Base-by-base conservation (phyloP, 2,329 filamentous ascomycete genomes). In the Colletotrichum agaves region DNA sequence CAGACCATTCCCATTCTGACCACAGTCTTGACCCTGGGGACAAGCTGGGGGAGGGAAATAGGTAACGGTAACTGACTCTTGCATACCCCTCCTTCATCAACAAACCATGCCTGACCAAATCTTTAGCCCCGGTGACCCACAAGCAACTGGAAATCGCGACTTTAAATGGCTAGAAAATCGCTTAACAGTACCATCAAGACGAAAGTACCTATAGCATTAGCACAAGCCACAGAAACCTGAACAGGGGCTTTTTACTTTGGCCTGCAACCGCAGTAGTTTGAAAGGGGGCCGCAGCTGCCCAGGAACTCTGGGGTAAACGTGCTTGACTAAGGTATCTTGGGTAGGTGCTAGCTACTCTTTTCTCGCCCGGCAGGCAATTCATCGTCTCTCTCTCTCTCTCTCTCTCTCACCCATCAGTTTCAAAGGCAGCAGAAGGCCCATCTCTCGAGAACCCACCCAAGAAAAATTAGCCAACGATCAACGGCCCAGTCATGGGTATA, bases 1-100 rank as follows among this genome's bases (percentile, higher is more conserved):
- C 59, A 67, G 59, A 44, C 63, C 52, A 17, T 61, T 67, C 12
- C 12, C 44, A 27, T 6, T 58, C 13, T 13, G 35, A 37, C 31
- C 6, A 1, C 12, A 10, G 23, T 37, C 10, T 43, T 27, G 33
- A 53, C 33, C 50, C 33, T 39, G 50, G 50, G 27, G 23, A 12
- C 13, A 58, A 17, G 15, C 21, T 21, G 57, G 57, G 41, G 41
- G 15, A 37, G 15, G 23, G 50, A 17, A 50, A 12, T n/a, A 12
- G 27, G 21, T 10, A 37, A 60, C 43, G 44, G 19, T 27, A 17
- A 60, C 31, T 60, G 57, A 60, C 57, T 60, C 57, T 61, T 33
- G n/a, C 31, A 35, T 27, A 21, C 44, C 39, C 12, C 39, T 35
- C 10, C n/a, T 27, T 15, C 39, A 47, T 43, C 15, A 27, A 37